Evolutionary conservation across 1,284 basidiomycete genomes (phyloP).

Genomic region (Thecaphora frezii): DNA sequence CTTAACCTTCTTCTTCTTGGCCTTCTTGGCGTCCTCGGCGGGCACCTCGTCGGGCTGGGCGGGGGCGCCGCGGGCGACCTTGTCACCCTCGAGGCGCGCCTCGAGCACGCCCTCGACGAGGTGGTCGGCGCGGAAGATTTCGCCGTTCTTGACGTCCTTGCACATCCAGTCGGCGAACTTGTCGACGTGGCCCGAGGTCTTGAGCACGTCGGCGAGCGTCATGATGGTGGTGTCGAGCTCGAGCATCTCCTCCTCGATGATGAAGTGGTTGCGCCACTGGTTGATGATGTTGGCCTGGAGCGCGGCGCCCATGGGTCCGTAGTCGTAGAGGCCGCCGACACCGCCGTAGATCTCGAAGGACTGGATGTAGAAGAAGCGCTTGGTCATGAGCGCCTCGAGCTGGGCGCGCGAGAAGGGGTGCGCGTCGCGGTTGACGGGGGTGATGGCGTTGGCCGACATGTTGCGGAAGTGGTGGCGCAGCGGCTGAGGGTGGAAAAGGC

Average conservation of each 20-base stretch:
- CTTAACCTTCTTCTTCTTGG: conserved; percentile 81
- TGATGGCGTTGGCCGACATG: too few species aligned
- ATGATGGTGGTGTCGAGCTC: conserved; percentile 98
- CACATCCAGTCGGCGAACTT: conserved; percentile 99
- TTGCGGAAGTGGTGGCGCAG: too few species aligned
- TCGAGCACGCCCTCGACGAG: conserved; percentile 91
- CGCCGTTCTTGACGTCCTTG: conserved; percentile 88
- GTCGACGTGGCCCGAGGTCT: conserved; percentile 96
- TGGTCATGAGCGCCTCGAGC: conserved; percentile 83
- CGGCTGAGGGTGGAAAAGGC: too few species aligned
- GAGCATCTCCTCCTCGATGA: conserved; percentile 97
- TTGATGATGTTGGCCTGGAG: conserved; percentile 95
- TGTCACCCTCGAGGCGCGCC: conserved; percentile 84
- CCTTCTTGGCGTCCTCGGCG: conserved; percentile 63
- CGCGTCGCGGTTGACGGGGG: conserved; percentile 62
- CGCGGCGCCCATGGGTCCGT: conserved; percentile 83
- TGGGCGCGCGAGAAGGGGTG: conserved; percentile 86
- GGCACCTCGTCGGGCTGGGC: conserved; percentile 9
- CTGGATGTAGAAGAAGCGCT: conserved; percentile 95
- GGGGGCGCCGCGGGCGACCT: conserved; percentile 71
- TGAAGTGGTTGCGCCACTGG: conserved; percentile 97
- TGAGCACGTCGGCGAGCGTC: conserved; percentile 92
- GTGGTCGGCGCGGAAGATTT: conserved; percentile 96
- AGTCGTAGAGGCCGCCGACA: conserved; percentile 78
- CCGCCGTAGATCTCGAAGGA: conserved; percentile 99